phyloP scores from a whole-genome alignment of 208 protist species.

The Blastocrithidia nonstop region DNA sequence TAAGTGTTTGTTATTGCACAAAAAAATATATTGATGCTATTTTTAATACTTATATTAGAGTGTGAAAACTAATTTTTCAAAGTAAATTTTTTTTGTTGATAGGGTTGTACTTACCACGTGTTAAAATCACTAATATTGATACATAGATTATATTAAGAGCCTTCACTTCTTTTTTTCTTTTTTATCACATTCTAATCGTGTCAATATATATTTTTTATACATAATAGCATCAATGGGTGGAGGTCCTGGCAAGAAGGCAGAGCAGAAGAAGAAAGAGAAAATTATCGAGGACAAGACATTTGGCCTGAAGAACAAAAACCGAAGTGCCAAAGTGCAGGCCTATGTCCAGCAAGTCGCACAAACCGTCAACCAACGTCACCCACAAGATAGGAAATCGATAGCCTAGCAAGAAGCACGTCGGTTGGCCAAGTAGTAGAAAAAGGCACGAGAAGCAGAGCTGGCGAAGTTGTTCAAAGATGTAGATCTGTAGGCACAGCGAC shows the following conservation, averaged over 20 bases:
- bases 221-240: too few relatives aligned
- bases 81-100: too few relatives aligned
- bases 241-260: conserved; percentile 52
- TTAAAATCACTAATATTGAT: too few relatives aligned
- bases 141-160: too few relatives aligned
- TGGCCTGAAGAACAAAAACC: conserved; percentile 89
- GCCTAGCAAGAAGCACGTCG: conserved; percentile 50
- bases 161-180: too few relatives aligned
- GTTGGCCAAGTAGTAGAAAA: conserved; percentile 56
- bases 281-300: conserved; percentile 88
- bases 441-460: conserved; percentile 68
- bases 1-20: too few relatives aligned
- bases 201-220: too few relatives aligned
- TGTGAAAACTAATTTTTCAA: too few relatives aligned
- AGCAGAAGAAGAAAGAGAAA: conserved; percentile 81
- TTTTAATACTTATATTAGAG: too few relatives aligned
- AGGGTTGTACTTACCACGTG: too few relatives aligned
- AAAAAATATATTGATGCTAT: too few relatives aligned
- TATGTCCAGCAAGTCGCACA: conserved; percentile 58
- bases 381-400: conserved; percentile 45
- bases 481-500: conserved; percentile 11
- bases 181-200: too few relatives aligned
- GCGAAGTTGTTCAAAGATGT: conserved; percentile 65
- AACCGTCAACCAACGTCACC: conserved; percentile 44
- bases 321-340: conserved; percentile 79